Conservation (phyloP, 1,284 basidiomycete species). For the Cutaneotrichosporon sp. region DNA sequence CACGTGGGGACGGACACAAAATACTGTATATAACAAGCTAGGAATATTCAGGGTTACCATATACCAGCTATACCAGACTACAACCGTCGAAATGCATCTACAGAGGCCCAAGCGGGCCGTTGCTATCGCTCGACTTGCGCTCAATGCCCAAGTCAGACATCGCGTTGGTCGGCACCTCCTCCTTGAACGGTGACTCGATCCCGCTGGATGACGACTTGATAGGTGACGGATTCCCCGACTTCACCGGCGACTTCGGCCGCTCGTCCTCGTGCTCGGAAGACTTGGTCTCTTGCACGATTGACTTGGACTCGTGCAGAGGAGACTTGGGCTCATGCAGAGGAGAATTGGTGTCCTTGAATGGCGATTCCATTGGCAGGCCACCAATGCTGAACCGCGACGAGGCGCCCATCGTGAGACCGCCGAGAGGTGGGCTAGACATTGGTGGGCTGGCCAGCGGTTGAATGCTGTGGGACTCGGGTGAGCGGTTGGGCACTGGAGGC, state of each 20-base stretch:
- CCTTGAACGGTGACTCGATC: slow-evolving; percentile 15
- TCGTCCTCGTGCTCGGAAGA: slow-evolving; percentile 9
- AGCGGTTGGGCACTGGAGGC: slow-evolving; percentile 17
- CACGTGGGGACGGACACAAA: slow-evolving; percentile 13
- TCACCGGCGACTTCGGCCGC: slow-evolving; percentile 14
- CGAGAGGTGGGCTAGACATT: slow-evolving; percentile 1
- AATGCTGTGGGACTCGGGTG: slow-evolving; percentile 2
- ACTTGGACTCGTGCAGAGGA: slow-evolving; percentile 5
- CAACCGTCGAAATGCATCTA: slow-evolving; percentile 6
- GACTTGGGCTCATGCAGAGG: slow-evolving; percentile 5
- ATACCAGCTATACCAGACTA: neutral
- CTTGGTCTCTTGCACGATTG: slow-evolving; percentile 1
- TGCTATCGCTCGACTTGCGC: slow-evolving; percentile 13
- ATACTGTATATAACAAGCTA: neutral
- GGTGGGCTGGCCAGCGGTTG: neutral
- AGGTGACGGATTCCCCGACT: slow-evolving; percentile 2
- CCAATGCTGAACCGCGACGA: neutral
- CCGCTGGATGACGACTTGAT: slow-evolving; percentile 7
- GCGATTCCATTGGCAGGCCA: slow-evolving; percentile 2
- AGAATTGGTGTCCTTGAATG: slow-evolving; percentile 5
- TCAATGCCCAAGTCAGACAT: slow-evolving; percentile 5
- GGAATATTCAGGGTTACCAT: neutral
- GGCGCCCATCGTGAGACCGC: neutral
- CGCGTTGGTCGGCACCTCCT: slow-evolving; percentile 8
- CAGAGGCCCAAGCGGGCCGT: slow-evolving; percentile 30